Conservation (phyloP, 306 rosid species). For the Crataegus laevigata region DNA sequence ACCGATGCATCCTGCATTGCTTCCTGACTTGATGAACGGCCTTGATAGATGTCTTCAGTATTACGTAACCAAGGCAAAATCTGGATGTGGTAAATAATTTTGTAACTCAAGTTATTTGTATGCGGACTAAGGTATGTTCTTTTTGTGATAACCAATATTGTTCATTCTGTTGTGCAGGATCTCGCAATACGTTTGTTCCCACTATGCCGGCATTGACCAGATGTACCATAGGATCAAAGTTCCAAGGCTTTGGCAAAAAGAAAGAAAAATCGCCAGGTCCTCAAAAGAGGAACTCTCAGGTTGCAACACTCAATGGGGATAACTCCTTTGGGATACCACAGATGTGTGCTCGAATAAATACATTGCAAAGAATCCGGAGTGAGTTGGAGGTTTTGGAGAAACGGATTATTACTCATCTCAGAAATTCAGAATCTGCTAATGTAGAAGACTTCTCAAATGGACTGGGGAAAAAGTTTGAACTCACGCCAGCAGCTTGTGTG, state of each 20-base stretch:
- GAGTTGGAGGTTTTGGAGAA: constrained; percentile 89
- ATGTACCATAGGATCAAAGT: constrained; percentile 75
- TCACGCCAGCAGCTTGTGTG: constrained; percentile 73
- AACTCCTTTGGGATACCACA: constrained; percentile 66
- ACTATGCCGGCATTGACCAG: constrained; percentile 92
- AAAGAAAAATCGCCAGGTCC: constrained; percentile 79
- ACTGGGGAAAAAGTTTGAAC: constrained; percentile 70
- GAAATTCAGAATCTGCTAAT: constrained; percentile 89
- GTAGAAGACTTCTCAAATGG: constrained; percentile 84
- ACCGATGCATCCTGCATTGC: constrained; percentile 91
- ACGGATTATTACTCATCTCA: constrained; percentile 72
- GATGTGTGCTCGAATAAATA: constrained; percentile 77
- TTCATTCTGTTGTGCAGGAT: constrained; percentile 51
- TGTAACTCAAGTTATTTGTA: constrained; percentile 6
- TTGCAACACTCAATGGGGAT: constrained; percentile 79
- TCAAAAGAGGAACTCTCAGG: constrained; percentile 82
- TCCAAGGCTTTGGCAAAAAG: constrained; percentile 96
- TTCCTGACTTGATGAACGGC: constrained; percentile 88
- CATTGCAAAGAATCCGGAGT: constrained; percentile 72
- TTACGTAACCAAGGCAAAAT: constrained; percentile 65
- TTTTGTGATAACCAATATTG: constrained; percentile 16
- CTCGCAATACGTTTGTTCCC: constrained; percentile 72
- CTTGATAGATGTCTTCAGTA: constrained; percentile 91
- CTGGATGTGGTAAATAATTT: constrained; percentile 75
- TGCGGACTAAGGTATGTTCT: constrained; percentile 3